A percentile compares a stretch with the other conserved stretches of the same genome.
phyloP scores from a whole-genome alignment of 1,139 yeast species.

The Magnusiomyces magnusii region DNA sequence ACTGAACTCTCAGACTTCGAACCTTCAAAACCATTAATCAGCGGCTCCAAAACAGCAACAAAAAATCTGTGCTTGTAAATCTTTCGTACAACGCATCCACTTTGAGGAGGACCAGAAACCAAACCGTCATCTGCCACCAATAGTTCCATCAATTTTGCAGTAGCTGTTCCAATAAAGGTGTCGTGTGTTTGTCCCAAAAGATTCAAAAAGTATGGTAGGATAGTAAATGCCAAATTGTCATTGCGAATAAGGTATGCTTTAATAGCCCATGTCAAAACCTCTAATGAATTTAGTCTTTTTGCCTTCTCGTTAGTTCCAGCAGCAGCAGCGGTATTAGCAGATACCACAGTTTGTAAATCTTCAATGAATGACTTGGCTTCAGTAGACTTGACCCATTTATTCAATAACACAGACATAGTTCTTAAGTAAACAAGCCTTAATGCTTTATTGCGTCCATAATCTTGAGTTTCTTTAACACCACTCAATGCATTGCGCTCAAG shows the following conservation, averaged over 20 bases:
- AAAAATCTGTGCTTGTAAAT: slow-evolving; percentile 77
- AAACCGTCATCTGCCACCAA: slow-evolving; percentile 54
- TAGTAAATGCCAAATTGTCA: slow-evolving; percentile 42
- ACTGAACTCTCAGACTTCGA: slow-evolving; percentile 1
- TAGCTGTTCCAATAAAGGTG: slow-evolving; percentile 28
- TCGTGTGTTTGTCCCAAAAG: slow-evolving; percentile 32
- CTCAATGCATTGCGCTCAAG: neutral
- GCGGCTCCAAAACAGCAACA: slow-evolving; percentile 36
- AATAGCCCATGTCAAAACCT: slow-evolving; percentile 57
- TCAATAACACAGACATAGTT: slow-evolving; percentile 49
- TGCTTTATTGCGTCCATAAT: slow-evolving; percentile 21
- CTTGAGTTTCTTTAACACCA: neutral
- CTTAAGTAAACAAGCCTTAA: slow-evolving; percentile 53
- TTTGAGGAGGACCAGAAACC: slow-evolving; percentile 45
- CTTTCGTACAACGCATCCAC: slow-evolving; percentile 51
- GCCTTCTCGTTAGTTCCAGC: neutral
- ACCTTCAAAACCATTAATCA: slow-evolving; percentile 27
- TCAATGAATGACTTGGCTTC: slow-evolving; percentile 7
- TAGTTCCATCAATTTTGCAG: slow-evolving; percentile 53
- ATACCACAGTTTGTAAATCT: neutral
- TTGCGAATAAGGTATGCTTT: slow-evolving; percentile 62
- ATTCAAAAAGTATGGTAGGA: slow-evolving; percentile 35
- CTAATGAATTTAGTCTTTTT: slow-evolving; percentile 35
- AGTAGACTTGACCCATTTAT: slow-evolving; percentile 39
- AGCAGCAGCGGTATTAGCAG: slow-evolving; percentile 8